phyloP scores from a whole-genome alignment of 169 alveolate genomes.

The Sarcocystis neurona region DNA sequence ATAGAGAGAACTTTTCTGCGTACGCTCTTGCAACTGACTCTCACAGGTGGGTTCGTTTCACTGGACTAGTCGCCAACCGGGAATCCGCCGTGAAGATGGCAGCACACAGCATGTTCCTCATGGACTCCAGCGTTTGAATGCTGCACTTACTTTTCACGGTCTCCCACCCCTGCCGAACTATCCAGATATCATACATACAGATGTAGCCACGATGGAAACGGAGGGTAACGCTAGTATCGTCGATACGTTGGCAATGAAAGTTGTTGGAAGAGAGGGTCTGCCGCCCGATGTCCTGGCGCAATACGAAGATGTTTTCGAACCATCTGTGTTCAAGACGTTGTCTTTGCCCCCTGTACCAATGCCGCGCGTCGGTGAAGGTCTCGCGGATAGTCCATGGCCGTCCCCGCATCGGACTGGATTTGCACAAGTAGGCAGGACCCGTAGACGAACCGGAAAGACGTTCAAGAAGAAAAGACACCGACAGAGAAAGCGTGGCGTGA shows the following conservation, averaged over 20 bases:
- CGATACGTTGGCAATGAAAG: conserved; percentile 35
- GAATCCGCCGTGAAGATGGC: neutral
- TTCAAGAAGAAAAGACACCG: neutral
- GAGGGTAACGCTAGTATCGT: neutral
- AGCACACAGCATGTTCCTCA: neutral
- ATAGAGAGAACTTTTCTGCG: no score
- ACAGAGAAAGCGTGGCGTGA: neutral
- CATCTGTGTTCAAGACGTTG: conserved; percentile 47
- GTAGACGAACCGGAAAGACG: no score
- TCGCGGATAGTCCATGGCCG: conserved; percentile 69
- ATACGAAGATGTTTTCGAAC: conserved; percentile 8
- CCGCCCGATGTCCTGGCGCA: conserved; percentile 41
- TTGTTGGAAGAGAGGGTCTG: conserved; percentile 46
- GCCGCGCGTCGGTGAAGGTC: conserved; percentile 50
- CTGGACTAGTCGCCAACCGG: conserved; percentile 1
- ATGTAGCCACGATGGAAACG: neutral
- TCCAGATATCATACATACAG: conserved; percentile 17
- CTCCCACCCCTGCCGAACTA: conserved; percentile 55
- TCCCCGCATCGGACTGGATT: conserved; percentile 64
- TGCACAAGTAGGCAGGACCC: conserved; percentile 64
- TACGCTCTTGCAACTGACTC: no score
- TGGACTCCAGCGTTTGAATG: conserved; percentile 37
- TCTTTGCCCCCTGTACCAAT: conserved; percentile 46
- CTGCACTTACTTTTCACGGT: conserved; percentile 52
- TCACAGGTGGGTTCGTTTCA: conserved; percentile 31